These are phyloP conservation scores for Mangifera indica DNA, from an alignment of 345 rosid species.

Conservation along the genomic window DNA sequence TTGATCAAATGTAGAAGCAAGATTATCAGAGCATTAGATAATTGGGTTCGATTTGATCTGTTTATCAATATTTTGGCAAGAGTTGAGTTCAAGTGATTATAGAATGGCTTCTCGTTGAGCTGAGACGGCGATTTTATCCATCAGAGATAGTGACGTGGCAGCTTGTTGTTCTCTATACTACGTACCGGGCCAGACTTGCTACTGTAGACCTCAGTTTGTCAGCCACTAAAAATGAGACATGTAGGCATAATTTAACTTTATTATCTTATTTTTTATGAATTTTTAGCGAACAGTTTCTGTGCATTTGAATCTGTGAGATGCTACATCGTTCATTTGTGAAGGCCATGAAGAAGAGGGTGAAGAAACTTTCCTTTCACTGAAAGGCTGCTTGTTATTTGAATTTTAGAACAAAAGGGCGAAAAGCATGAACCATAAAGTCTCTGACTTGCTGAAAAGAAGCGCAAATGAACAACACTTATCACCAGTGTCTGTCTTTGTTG, in stretches of 20 bases:
- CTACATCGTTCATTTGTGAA: too few species aligned
- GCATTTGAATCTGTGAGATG: too few species aligned
- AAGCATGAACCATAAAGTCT: background rate
- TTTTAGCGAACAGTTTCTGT: too few species aligned
- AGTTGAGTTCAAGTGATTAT: background rate
- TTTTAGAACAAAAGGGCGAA: background rate
- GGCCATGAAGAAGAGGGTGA: too few species aligned
- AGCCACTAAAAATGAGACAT: background rate
- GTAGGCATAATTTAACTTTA: background rate
- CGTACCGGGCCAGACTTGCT: background rate
- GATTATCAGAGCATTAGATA: constrained; percentile 1
- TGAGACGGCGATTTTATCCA: background rate
- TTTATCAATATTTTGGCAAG: background rate
- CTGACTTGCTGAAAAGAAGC: too few species aligned
- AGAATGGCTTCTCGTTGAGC: background rate
- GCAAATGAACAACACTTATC: background rate
- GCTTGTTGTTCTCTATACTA: background rate
- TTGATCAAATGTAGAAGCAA: constrained; percentile 15
- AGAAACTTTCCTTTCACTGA: background rate
- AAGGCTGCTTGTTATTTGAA: background rate
- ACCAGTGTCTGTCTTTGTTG: constrained; percentile 23
- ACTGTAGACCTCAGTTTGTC: background rate
- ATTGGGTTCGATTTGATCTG: background rate
- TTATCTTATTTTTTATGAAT: too few species aligned
- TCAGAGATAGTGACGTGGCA: background rate